Evolutionary conservation across 192 early-diverging fungal genomes (phyloP), one percentile per base, ranked within the genome.

Genomic region (Lobosporangium transversale): DNA sequence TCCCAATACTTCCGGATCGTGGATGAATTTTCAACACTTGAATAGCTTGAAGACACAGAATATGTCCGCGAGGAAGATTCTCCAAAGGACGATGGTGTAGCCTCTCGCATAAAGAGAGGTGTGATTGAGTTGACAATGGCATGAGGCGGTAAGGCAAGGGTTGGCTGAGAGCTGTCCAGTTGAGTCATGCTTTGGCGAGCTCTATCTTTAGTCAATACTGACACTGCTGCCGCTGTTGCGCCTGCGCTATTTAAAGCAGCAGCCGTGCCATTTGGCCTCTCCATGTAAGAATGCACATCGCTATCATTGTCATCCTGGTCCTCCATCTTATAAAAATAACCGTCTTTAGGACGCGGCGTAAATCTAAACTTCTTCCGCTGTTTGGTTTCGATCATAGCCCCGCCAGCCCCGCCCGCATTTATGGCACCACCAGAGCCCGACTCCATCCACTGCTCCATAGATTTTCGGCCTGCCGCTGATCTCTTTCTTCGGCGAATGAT

Each of bases 1-100:
- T 51, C 64, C 73, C 73, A 76, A 48, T 76, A 76, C n/a, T 58
- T 45, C 9, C 73, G 64, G 17, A 76, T 58, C 2, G 67, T 59
- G 7, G 73, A 67, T 8, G 69, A 71, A 0, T 60, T 24, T 4
- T 52, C 54, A 30, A 52, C 53, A 43, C 58, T 70, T 2, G 68
- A 70, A 8, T 37, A 29, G 6, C 24, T 27, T 43, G 71, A 66
- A 8, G 70, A 66, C 63, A 73, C 65, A 31, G 61, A 35, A 29
- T 59, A 58, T 1, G 47, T 10, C 2, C 36, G 21, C 0, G 50
- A 42, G 15, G 30, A 62, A 27, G 58, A 47, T 7, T 45, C 55
- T 30, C 8, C 47, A 23, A 44, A 43, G 10, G 55, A 55, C 20
- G 30, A 43, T 0, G 63, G 58, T 0, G 51, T 48, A 21, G 48